A percentile compares a stretch with the other conserved stretches of the same genome.
phyloP scores from a whole-genome alignment of 2,329 filamentous ascomycete genomes.

The Trichoderma breve region DNA sequence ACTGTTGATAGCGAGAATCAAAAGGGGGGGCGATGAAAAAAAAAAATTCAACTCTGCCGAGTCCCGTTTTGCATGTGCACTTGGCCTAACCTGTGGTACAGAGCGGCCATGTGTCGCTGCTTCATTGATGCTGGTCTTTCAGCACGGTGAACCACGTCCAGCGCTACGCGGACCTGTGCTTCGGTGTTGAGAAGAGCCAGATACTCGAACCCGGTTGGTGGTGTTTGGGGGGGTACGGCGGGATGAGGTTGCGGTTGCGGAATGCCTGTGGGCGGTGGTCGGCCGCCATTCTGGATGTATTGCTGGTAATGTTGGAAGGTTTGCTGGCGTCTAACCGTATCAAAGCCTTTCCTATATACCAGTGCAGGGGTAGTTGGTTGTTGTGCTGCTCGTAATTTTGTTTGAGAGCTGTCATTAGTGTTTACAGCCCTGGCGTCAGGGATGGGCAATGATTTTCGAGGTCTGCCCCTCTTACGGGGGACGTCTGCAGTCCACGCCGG shows the following conservation, averaged over 20 bases:
- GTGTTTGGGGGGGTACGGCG: neutral
- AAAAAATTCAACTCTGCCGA: conserved; percentile 13
- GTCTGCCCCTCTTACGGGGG: conserved; percentile 14
- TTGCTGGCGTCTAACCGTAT: conserved; percentile 2
- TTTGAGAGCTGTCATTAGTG: neutral
- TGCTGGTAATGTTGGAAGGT: conserved; percentile 14
- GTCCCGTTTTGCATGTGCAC: conserved; percentile 18
- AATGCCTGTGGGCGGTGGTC: neutral
- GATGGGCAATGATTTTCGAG: conserved; percentile 9
- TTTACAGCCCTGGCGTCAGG: neutral
- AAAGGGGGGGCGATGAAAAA: neutral
- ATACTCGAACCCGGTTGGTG: neutral
- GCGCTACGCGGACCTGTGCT: conserved; percentile 61
- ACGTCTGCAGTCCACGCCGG: neutral
- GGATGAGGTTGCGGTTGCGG: neutral
- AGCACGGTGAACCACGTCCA: conserved; percentile 55
- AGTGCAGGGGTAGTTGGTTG: neutral
- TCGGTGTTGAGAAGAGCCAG: conserved; percentile 39
- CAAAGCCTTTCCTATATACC: neutral
- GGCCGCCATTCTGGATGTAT: conserved; percentile 4
- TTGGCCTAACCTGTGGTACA: conserved; percentile 20
- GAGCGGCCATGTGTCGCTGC: conserved; percentile 5
- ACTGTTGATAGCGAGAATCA: neutral
- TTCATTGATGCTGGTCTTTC: conserved; percentile 7
- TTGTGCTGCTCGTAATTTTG: neutral